A percentile compares a stretch with the other conserved stretches of the same genome.
Conservation (phyloP, 768 basidiomycete species). For the Lentinula boryana region DNA sequence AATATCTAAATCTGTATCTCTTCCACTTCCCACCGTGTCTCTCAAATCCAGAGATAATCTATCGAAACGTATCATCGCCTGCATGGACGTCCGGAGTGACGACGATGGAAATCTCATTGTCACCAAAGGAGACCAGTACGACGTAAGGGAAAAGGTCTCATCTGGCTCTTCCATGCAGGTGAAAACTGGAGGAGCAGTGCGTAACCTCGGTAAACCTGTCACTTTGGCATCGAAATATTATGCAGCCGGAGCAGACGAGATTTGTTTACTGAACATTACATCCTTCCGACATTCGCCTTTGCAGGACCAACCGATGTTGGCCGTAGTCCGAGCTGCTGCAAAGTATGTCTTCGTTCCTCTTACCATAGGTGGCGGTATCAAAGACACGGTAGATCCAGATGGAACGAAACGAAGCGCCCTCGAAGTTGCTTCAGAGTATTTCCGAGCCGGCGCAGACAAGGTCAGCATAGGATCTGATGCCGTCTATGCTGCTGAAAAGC, state of each 20-base stretch:
- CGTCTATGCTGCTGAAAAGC: constrained; percentile 85
- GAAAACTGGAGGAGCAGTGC: constrained; percentile 67
- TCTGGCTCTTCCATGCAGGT: constrained; percentile 22
- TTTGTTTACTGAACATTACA: constrained; percentile 98
- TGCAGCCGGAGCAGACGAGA: constrained; percentile 85
- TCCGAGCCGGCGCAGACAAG: constrained; percentile 97
- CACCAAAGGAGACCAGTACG: constrained; percentile 99
- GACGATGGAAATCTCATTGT: constrained; percentile 96
- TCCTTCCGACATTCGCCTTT: constrained; percentile 97
- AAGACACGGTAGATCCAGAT: constrained; percentile 92
- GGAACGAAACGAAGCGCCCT: constrained; percentile 81
- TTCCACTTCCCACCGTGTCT: constrained; percentile 27
- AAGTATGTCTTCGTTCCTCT: constrained; percentile 93
- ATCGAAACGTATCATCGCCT: constrained; percentile 93
- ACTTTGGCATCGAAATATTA: constrained; percentile 86
- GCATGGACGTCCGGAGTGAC: constrained; percentile 96
- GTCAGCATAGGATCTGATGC: constrained; percentile 97
- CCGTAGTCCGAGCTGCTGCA: constrained; percentile 86
- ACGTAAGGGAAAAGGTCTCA: constrained; percentile 77
- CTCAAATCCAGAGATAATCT: constrained; percentile 56
- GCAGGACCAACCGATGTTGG: constrained; percentile 96
- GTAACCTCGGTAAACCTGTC: constrained; percentile 97
- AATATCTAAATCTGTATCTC: constrained; percentile 15
- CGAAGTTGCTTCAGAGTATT: constrained; percentile 94
- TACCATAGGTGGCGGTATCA: constrained; percentile 97